A percentile compares a stretch with the other conserved stretches of the same genome.
Conservation (phyloP, 192 early-diverging fungal species). For the Allomyces macrogynus region DNA sequence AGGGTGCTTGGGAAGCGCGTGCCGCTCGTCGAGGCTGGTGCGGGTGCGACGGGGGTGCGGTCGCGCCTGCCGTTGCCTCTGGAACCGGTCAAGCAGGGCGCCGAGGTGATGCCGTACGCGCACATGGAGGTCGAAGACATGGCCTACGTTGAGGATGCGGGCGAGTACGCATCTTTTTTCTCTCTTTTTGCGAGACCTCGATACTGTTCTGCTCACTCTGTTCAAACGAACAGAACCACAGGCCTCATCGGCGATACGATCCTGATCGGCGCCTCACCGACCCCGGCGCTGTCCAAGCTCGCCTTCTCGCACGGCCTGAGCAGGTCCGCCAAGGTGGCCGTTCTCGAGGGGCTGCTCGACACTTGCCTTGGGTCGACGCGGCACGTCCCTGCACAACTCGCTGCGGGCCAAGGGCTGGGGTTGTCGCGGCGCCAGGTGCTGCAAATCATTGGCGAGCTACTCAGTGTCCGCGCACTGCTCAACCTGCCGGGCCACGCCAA, state of each 20-base stretch:
- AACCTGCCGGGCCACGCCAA: slow-evolving; percentile 19
- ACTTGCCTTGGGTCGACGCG: slow-evolving; percentile 20
- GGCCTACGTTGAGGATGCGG: slow-evolving; percentile 17
- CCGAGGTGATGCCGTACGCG: no score
- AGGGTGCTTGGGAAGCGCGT: no score
- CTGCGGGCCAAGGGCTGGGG: slow-evolving; percentile 21
- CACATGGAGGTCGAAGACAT: slow-evolving; percentile 1
- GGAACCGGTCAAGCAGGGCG: no score
- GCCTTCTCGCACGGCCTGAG: slow-evolving; percentile 35
- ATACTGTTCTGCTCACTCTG: background rate
- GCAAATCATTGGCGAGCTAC: slow-evolving; percentile 27
- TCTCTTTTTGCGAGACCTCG: no score
- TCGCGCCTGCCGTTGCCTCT: no score
- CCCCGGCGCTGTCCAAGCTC: slow-evolving; percentile 21
- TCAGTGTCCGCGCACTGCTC: slow-evolving; percentile 22
- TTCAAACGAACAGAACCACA: slow-evolving; percentile 9
- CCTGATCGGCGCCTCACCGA: slow-evolving; percentile 22
- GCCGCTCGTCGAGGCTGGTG: no score
- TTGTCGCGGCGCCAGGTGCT: slow-evolving; percentile 21
- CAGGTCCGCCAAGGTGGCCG: slow-evolving; percentile 28
- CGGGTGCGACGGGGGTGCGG: no score
- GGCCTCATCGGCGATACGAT: slow-evolving; percentile 27
- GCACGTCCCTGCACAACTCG: slow-evolving; percentile 24
- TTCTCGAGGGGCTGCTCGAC: slow-evolving; percentile 30
- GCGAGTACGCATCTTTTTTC: slow-evolving; percentile 8